phyloP scores from a whole-genome alignment of 2,329 filamentous ascomycete genomes.

The Sporothrix mexicana region DNA sequence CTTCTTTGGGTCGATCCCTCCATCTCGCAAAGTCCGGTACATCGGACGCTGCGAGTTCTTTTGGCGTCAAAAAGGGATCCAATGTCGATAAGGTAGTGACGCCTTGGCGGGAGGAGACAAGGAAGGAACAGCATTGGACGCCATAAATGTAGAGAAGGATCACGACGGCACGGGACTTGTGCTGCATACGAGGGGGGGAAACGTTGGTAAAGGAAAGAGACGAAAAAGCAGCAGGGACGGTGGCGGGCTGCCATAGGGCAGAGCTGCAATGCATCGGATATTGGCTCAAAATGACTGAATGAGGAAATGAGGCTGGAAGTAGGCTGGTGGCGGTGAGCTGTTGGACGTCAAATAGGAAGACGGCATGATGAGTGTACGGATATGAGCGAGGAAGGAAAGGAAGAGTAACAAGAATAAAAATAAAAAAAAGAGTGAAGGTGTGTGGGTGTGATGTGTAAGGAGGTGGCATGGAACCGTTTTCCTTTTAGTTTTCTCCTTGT shows the following conservation, averaged over 20 bases:
- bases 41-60: too few species aligned
- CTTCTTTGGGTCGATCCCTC: too few species aligned
- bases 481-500: neutral
- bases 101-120: too few species aligned
- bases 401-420: too few species aligned
- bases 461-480: neutral
- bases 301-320: neutral
- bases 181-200: neutral
- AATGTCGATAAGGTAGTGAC: constrained; percentile 3
- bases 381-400: neutral
- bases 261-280: constrained; percentile 15
- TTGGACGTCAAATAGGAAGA: neutral
- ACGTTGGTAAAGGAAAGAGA: neutral
- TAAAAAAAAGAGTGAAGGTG: neutral
- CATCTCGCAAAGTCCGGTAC: too few species aligned
- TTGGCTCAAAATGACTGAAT: neutral
- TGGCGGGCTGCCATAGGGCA: neutral
- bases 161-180: neutral
- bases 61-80: neutral
- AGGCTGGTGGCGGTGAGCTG: too few species aligned
- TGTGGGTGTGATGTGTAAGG: neutral
- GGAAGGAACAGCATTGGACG: too few species aligned
- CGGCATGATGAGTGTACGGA: constrained; percentile 2
- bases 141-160: too few species aligned
- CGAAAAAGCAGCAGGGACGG: too few species aligned